phyloP scores from a whole-genome alignment of 768 basidiomycete species.

The Hemileccinum rubropunctum region DNA sequence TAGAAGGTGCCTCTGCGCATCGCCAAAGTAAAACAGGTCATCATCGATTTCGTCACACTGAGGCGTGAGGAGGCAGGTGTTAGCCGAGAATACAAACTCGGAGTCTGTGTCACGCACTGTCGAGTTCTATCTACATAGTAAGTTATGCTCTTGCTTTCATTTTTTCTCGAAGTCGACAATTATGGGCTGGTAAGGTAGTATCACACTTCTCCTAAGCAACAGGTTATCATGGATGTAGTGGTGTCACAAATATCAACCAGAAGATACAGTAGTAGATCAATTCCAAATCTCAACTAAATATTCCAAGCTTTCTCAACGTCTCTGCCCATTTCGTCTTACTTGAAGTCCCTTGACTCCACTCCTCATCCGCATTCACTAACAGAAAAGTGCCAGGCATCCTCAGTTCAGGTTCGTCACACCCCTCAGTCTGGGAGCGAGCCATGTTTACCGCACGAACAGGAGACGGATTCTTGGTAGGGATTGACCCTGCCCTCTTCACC shows the following conservation, averaged over 20 bases:
- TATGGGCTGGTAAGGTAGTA: no score
- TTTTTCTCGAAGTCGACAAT: no score
- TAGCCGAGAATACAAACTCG: no score
- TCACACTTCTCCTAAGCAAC: no score
- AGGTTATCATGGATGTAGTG: no score
- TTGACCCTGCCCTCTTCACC: background rate
- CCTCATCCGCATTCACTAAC: slow-evolving; percentile 12
- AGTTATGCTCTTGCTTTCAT: no score
- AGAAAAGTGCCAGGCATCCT: slow-evolving; percentile 56
- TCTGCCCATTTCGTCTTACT: slow-evolving; percentile 19
- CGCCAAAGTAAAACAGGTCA: no score
- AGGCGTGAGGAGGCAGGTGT: no score
- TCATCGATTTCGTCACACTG: no score
- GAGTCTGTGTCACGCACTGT: no score
- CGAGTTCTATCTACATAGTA: no score
- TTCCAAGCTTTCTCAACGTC: slow-evolving; percentile 22
- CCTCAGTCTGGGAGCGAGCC: slow-evolving; percentile 1
- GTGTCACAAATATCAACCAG: background rate
- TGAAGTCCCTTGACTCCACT: background rate
- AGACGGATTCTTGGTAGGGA: background rate
- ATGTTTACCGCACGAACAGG: slow-evolving; percentile 2
- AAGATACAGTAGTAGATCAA: background rate
- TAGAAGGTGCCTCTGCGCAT: no score
- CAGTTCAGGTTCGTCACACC: slow-evolving; percentile 33
- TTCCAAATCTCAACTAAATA: slow-evolving; percentile 16